Conservation (phyloP, 2,329 filamentous ascomycete genomes). For the Plectosphaerella sp. region DNA sequence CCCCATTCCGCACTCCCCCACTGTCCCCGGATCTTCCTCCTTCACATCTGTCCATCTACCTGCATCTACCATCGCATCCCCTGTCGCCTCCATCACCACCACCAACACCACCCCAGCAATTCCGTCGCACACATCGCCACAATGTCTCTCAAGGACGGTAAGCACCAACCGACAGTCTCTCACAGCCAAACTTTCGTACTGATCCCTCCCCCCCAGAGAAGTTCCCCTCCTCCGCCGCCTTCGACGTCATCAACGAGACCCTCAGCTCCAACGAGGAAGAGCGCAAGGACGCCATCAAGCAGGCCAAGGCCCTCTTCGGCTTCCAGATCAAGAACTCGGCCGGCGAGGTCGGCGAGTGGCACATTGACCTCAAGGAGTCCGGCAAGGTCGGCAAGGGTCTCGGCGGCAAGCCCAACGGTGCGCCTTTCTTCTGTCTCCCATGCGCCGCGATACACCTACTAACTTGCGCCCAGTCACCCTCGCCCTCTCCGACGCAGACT, state of each 20-base stretch:
- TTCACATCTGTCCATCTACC: slow-evolving; percentile 1
- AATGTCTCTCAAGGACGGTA: slow-evolving; percentile 75
- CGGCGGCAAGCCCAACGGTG: slow-evolving; percentile 79
- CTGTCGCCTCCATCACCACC: neutral
- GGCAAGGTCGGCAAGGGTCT: slow-evolving; percentile 76
- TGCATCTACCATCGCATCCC: neutral
- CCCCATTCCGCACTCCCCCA: neutral
- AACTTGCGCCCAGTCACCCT: slow-evolving; percentile 70
- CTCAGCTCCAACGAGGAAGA: slow-evolving; percentile 67
- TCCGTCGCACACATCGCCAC: slow-evolving; percentile 18
- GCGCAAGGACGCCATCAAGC: slow-evolving; percentile 83
- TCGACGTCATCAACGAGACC: slow-evolving; percentile 77
- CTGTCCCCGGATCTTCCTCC: slow-evolving; percentile 3
- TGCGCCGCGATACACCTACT: neutral
- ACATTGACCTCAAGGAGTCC: slow-evolving; percentile 91
- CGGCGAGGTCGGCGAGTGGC: slow-evolving; percentile 80
- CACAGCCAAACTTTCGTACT: neutral
- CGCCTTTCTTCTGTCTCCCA: slow-evolving; percentile 22
- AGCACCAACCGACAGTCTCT: slow-evolving; percentile 13
- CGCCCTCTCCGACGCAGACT: slow-evolving; percentile 78
- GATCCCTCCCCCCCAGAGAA: slow-evolving; percentile 47
- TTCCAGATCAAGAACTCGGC: slow-evolving; percentile 88
- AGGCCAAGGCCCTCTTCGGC: slow-evolving; percentile 80
- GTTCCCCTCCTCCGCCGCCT: slow-evolving; percentile 87
- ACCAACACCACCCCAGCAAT: neutral